Evolutionary conservation across 2,329 filamentous ascomycete species (phyloP), one percentile per base, ranked within the genome.

Genomic region (Curvularia hawaiiensis): DNA sequence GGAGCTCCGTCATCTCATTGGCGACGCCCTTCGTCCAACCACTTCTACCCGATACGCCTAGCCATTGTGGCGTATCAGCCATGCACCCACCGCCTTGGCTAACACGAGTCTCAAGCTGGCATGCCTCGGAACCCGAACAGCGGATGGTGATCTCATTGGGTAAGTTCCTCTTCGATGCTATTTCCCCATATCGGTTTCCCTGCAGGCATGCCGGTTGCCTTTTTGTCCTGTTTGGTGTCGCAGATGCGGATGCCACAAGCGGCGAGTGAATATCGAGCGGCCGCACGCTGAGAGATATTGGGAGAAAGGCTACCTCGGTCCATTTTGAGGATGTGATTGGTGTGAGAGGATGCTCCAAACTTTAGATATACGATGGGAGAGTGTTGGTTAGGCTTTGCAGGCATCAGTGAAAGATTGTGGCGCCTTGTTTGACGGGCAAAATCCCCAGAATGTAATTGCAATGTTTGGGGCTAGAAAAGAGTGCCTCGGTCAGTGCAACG

Each of bases 41-140:
- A 38, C 14, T n/a, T 18, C 35, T 9, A n/a, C 35, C 8, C 35
- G 35, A 16, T 38, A 38, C 24, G 33, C 35, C 47, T 40, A 40
- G 47, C 24, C 39, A 20, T 38, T 55, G 49, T 54, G 52, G 52
- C 46, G 41, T 56, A 40, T 22, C 49, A 8, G 39, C 46, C 40
- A 50, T 61, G 51, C 35, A 52, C 20, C 12, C 49, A 33, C 8
- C 11, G 33, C 38, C 46, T 50, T 58, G 44, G 51, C 58, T 38
- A 22, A 24, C 46, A 28, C 22, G 41, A 24, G 31, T 28, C 47
- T 46, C 26, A 16, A 44, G n/a, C 22, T 16, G 30, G 30, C 12
- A 38, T 54, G 45, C 59, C 56, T 59, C 59, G 41, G 59, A 61
- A 56, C 52, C 20, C 48, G 16, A 46, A 51, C 46, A 40, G 56